These are phyloP conservation scores for Poa annua DNA, from an alignment of 176 grass and related monocot genomes.

Conservation along the genomic window DNA sequence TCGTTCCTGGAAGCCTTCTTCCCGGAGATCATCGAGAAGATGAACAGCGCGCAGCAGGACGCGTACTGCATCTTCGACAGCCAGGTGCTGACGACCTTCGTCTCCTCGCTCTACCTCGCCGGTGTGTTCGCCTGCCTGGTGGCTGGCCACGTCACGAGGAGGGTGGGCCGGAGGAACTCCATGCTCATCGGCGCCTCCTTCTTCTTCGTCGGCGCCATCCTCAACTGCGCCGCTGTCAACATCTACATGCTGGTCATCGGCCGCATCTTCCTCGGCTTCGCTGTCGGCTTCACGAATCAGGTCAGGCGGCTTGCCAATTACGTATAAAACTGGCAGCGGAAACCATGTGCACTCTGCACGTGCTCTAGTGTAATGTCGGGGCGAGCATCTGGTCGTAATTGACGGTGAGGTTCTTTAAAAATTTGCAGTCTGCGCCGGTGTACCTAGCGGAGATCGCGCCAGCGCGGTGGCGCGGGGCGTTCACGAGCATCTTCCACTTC, in stretches of 20 bases:
- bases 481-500: constrained; percentile 58
- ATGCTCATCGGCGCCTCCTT: constrained; percentile 76
- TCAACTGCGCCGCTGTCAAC: constrained; percentile 72
- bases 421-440: constrained; percentile 39
- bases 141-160: constrained; percentile 63
- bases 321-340: neutral
- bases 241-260: constrained; percentile 84
- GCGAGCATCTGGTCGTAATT: neutral
- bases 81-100: constrained; percentile 74
- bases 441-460: constrained; percentile 64
- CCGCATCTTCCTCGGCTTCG: constrained; percentile 83
- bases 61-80: constrained; percentile 83
- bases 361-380: neutral
- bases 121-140: constrained; percentile 63
- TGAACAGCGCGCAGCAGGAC: constrained; percentile 55
- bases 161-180: constrained; percentile 55
- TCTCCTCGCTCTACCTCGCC: constrained; percentile 83
- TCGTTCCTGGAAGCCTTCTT: constrained; percentile 81
- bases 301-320: neutral
- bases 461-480: constrained; percentile 47
- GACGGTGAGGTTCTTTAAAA: neutral
- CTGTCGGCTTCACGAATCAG: constrained; percentile 93
- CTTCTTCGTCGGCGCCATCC: constrained; percentile 65
- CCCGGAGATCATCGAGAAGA: constrained; percentile 63
- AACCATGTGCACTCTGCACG: neutral